These are phyloP conservation scores for Apophysomyces elegans DNA, from an alignment of 371 early-diverging fungal species.

Conservation along the genomic window DNA sequence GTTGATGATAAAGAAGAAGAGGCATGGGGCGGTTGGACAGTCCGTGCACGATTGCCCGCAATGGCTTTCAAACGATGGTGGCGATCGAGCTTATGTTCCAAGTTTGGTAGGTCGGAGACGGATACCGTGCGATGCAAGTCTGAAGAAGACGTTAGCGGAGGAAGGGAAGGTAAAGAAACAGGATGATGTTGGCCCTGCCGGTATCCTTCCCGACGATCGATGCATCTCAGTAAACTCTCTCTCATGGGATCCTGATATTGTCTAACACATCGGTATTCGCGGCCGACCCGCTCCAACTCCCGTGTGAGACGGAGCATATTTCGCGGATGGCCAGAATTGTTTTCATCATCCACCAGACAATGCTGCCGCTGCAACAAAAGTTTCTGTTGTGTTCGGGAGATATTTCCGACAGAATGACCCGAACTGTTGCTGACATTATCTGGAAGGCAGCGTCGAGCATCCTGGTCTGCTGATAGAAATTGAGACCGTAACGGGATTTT, in stretches of 20 bases:
- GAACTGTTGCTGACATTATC: slow-evolving; percentile 14
- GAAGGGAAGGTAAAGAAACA: too few relatives aligned
- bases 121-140: neutral
- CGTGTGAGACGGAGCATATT: slow-evolving; percentile 53
- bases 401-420: slow-evolving; percentile 19
- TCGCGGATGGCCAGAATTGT: slow-evolving; percentile 44
- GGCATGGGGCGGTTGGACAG: neutral
- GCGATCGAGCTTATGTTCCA: neutral
- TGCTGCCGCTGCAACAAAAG: slow-evolving; percentile 50
- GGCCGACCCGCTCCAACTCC: slow-evolving; percentile 49
- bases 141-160: neutral
- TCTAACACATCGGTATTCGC: slow-evolving; percentile 43
- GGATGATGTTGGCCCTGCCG: neutral
- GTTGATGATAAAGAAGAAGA: neutral
- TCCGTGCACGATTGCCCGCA: slow-evolving; percentile 7
- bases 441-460: neutral
- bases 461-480: neutral
- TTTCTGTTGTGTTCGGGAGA: slow-evolving; percentile 56
- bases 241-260: slow-evolving; percentile 42
- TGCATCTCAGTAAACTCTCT: slow-evolving; percentile 32
- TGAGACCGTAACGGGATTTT: neutral
- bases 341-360: slow-evolving; percentile 46
- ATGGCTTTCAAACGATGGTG: slow-evolving; percentile 2
- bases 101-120: neutral
- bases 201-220: neutral